Evolutionary conservation across 305 asterid species (phyloP).

Genomic region (Rubia occidens): DNA sequence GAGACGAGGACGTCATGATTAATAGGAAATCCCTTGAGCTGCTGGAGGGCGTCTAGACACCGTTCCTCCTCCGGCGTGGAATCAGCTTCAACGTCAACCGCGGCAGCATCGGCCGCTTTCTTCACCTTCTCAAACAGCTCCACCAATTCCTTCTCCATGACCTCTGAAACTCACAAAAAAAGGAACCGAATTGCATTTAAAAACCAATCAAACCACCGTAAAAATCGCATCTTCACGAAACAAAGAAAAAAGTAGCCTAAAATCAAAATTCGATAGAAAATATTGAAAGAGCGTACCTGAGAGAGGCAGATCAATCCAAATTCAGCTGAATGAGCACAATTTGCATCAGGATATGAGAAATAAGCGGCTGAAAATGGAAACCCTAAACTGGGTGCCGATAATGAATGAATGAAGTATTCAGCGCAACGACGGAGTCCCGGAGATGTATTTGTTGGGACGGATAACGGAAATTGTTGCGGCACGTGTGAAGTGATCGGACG

Average conservation of each 20-base stretch:
- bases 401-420: not conserved
- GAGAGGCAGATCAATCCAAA: slow-evolving; percentile 12
- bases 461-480: slow-evolving; percentile 25
- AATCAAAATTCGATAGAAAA: not conserved
- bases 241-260: not conserved
- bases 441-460: not conserved
- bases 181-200: not conserved
- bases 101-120: slow-evolving; percentile 72
- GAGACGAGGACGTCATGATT: slow-evolving; percentile 79
- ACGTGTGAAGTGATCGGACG: slow-evolving; percentile 31
- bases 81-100: slow-evolving; percentile 24
- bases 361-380: slow-evolving; percentile 13
- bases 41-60: slow-evolving; percentile 61
- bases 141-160: slow-evolving; percentile 79
- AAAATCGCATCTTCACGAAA: slow-evolving; percentile 8
- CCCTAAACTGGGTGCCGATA: slow-evolving; percentile 23
- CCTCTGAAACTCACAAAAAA: not conserved
- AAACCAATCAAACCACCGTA: not conserved
- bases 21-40: slow-evolving; percentile 70
- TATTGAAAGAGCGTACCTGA: slow-evolving; percentile 8
- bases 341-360: slow-evolving; percentile 6
- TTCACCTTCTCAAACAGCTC: slow-evolving; percentile 69
- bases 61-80: slow-evolving; percentile 60
- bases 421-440: slow-evolving; percentile 5
- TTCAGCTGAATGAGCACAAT: slow-evolving; percentile 1